These are phyloP conservation scores for Fusarium camptoceras DNA, from an alignment of 2,329 filamentous ascomycete species.

Conservation along the genomic window DNA sequence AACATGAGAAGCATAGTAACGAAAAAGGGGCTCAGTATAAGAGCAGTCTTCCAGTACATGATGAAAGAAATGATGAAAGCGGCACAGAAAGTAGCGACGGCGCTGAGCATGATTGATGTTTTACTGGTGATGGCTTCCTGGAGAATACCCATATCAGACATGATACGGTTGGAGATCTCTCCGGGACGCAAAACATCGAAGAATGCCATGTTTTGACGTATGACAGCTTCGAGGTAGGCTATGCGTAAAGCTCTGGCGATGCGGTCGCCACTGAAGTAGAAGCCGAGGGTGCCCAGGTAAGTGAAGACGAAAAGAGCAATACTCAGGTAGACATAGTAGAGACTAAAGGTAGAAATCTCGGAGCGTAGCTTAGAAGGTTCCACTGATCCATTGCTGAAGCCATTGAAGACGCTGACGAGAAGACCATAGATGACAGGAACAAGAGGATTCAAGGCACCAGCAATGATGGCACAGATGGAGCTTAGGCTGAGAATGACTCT, in stretches of 20 bases:
- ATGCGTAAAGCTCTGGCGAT: constrained; percentile 56
- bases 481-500: neutral
- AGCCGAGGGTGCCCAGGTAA: constrained; percentile 82
- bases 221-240: constrained; percentile 58
- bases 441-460: constrained; percentile 5
- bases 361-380: neutral
- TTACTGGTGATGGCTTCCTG: constrained; percentile 89
- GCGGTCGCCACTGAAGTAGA: constrained; percentile 63
- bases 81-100: constrained; percentile 78
- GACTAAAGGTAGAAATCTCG: constrained; percentile 5
- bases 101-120: constrained; percentile 75
- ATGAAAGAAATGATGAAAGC: constrained; percentile 86
- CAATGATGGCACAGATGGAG: constrained; percentile 2
- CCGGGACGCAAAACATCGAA: constrained; percentile 59
- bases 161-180: constrained; percentile 64
- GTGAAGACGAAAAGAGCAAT: constrained; percentile 79
- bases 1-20: constrained; percentile 77
- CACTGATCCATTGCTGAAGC: neutral
- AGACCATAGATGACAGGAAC: constrained; percentile 4
- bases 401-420: neutral
- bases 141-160: constrained; percentile 84
- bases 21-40: constrained; percentile 81
- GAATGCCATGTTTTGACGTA: constrained; percentile 63
- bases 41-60: constrained; percentile 84
- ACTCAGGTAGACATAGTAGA: constrained; percentile 71